A percentile compares a stretch with the other conserved stretches of the same genome.
These are phyloP conservation scores for Secale cereale DNA, from an alignment of 176 grass and related monocot species.

Conservation along the genomic window DNA sequence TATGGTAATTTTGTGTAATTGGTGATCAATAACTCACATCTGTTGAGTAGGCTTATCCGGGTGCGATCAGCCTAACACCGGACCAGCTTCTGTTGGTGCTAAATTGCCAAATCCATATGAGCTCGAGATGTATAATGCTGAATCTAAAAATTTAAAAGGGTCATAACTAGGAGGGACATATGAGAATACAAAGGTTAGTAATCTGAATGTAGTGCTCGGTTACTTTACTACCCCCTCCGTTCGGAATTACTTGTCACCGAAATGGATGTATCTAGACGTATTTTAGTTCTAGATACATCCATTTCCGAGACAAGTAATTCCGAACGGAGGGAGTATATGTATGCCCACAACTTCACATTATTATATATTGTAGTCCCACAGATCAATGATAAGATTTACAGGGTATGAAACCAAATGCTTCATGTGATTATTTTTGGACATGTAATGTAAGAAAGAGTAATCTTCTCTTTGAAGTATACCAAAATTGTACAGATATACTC, in stretches of 20 bases:
- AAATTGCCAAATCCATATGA: neutral
- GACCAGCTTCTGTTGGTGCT: neutral
- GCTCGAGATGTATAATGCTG: neutral
- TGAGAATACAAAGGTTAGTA: neutral
- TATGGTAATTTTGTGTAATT: neutral
- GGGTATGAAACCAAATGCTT: neutral
- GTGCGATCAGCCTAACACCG: neutral
- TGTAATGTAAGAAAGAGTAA: neutral
- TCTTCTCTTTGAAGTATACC: slow-evolving; percentile 17
- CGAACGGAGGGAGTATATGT: too few relatives aligned
- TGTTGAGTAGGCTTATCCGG: neutral
- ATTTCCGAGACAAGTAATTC: too few relatives aligned
- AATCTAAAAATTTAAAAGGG: neutral
- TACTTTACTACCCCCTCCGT: too few relatives aligned
- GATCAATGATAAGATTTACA: neutral
- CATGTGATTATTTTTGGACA: neutral
- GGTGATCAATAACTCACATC: neutral
- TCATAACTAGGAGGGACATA: neutral
- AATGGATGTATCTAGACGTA: too few relatives aligned
- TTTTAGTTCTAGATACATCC: too few relatives aligned
- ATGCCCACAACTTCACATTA: neutral
- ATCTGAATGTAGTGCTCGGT: neutral
- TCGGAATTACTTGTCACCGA: too few relatives aligned
- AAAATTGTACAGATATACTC: too few relatives aligned
- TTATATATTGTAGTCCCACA: neutral